Evolutionary conservation across 1,139 yeast species (phyloP).

Genomic region (Nadsonia starkeyi-henricii): DNA sequence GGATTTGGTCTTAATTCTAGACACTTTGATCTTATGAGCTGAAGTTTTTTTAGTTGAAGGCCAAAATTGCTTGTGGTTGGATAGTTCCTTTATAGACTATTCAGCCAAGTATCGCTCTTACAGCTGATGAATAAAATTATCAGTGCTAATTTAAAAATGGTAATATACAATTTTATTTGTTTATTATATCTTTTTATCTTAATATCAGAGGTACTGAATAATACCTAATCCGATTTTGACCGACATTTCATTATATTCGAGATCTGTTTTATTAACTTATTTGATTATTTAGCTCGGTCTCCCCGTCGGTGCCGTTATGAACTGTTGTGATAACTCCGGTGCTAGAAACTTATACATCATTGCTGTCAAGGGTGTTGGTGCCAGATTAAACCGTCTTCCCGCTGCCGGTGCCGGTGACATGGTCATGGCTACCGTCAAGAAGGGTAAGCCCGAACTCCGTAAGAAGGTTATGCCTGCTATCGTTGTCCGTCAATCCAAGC

Average conservation of each 20-base stretch:
- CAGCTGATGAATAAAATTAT: no score
- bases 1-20: conserved; percentile 1
- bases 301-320: conserved; percentile 99
- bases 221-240: no score
- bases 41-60: no score
- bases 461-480: conserved; percentile 99
- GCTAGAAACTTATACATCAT: conserved; percentile 98
- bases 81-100: background rate
- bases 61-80: no score
- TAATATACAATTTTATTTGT: no score
- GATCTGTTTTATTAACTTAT: conserved; percentile 1
- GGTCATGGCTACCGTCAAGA: conserved; percentile 99
- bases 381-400: conserved; percentile 99
- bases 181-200: no score
- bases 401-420: conserved; percentile 99
- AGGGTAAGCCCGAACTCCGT: conserved; percentile 99
- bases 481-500: conserved; percentile 98
- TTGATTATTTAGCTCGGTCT: conserved; percentile 63
- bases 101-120: no score
- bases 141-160: no score
- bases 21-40: background rate
- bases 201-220: no score
- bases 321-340: conserved; percentile 99
- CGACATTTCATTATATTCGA: no score
- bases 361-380: conserved; percentile 99